Base-by-base conservation (phyloP, 805 yeast genomes). In the Kodamaea kakaduensis region DNA sequence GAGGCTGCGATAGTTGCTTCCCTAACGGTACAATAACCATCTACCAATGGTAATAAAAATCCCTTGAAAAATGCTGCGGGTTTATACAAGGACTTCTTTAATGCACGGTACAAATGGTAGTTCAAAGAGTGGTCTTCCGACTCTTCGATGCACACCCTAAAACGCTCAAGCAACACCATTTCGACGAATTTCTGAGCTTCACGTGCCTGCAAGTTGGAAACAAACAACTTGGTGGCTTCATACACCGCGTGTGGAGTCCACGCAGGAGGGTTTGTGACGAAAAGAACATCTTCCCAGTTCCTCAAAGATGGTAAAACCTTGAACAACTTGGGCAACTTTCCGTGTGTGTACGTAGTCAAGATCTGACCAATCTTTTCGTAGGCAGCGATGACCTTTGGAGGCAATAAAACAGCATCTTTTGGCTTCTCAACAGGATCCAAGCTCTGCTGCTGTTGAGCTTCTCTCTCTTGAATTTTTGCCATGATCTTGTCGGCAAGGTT, bases 51-150 rank as follows among this genome's bases (percentile, higher is more conserved):
- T 56, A 93, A 85, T 41, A 93, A 67, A 53, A 93, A 88, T 1
- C 98, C 99, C 61, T 88, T 90, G 74, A 90, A 93, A 54, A 90
- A 93, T 8, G 98, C 98, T 37, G 93, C 88, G 19, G 99, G 98
- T 59, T 93, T 93, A 69, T 93, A 93, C 36, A 94, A 71, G 0
- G 97, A 77, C 64, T 93, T 93, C 61, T 89, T 90, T 48, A 93
- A 64, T 0, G 98, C 80, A 52, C 96, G 77, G 60, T 93, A 93
- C 26, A 93, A 69, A 56, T 93, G 99, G 56, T 93, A 90, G 62
- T 94, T 90, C 45, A 93, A 72, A 23, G 76, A 77, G 51, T 84
- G 90, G 41, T 77, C 81, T 47, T 81, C 89, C 39, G 75, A 75
- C 17, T 78, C 81, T 52, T 82, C 89, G 36, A 84, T 81, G 33